Evolutionary conservation across 192 early-diverging fungal genomes (phyloP).

Genomic region (Obelidium mucronatum): DNA sequence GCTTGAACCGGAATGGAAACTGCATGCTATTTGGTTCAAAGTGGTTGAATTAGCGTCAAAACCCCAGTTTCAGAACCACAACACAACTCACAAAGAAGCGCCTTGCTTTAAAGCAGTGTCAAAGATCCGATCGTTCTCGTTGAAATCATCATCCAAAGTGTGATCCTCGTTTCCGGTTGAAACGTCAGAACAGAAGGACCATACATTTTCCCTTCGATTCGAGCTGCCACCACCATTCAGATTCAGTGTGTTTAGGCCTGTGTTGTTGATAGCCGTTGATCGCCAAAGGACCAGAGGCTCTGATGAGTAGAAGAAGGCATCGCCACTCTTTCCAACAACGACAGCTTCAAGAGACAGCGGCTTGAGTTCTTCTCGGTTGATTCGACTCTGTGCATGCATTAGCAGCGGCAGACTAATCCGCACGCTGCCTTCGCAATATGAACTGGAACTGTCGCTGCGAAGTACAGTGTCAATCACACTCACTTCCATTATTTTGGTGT

Average conservation of each 20-base stretch:
- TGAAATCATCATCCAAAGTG: conserved; percentile 24
- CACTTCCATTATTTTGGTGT: conserved; percentile 13
- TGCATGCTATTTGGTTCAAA: conserved; percentile 20
- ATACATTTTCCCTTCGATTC: conserved; percentile 9
- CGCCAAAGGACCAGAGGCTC: conserved; percentile 23
- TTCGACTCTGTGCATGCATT: conserved; percentile 24
- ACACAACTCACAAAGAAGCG: conserved; percentile 16
- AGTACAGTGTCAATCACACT: not conserved
- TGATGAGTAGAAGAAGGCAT: conserved; percentile 27
- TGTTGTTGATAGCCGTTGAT: not conserved
- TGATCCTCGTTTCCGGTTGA: conserved; percentile 21
- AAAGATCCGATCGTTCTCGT: conserved; percentile 34
- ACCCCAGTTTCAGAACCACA: not conserved
- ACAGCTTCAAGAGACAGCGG: conserved; percentile 25
- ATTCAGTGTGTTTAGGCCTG: too few species aligned
- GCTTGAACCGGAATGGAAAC: conserved; percentile 29
- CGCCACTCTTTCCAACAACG: conserved; percentile 11
- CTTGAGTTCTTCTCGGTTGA: conserved; percentile 29
- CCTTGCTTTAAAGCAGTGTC: conserved; percentile 24
- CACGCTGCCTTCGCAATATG: conserved; percentile 1
- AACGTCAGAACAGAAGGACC: conserved; percentile 24
- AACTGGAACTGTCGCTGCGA: not conserved
- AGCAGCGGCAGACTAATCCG: conserved; percentile 10
- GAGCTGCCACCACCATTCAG: not conserved
- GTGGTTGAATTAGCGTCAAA: not conserved